Percentiles rank a stretch among this genome's conserved stretches.
Evolutionary conservation across 768 basidiomycete genomes (phyloP).

Genomic region (Lentinula guzmanii): DNA sequence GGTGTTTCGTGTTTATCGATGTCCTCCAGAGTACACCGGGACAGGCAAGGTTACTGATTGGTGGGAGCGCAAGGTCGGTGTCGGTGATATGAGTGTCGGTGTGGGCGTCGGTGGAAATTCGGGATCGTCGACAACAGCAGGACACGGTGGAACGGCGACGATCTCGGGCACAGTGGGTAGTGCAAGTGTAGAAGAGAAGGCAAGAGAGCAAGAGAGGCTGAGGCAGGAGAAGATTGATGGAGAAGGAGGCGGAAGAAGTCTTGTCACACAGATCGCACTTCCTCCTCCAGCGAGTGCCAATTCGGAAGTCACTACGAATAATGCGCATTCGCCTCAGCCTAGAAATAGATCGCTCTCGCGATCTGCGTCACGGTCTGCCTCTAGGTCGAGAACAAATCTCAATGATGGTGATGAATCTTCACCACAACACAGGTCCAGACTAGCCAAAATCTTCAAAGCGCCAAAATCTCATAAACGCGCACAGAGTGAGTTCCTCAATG

Average conservation of each 20-base stretch:
- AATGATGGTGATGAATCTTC: not conserved
- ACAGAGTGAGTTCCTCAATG: constrained; percentile 30
- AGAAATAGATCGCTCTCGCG: constrained; percentile 12
- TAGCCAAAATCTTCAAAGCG: constrained; percentile 35
- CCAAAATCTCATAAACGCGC: constrained; percentile 30
- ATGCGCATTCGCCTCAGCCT: constrained; percentile 11
- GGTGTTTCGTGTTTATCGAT: constrained; percentile 71
- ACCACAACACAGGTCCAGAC: not conserved
- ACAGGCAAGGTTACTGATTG: constrained; percentile 58
- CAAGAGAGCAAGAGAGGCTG: not conserved
- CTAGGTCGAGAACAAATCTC: constrained; percentile 5
- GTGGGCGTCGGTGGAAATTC: constrained; percentile 10
- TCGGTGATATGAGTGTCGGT: constrained; percentile 46
- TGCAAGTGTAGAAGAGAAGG: not conserved
- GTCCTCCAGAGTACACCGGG: constrained; percentile 32
- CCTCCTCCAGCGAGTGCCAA: not conserved
- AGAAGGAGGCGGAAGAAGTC: not conserved
- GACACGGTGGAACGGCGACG: not conserved
- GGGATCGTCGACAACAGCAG: constrained; percentile 6
- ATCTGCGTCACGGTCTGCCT: constrained; percentile 36
- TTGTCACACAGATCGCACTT: constrained; percentile 1
- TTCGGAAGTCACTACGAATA: not conserved
- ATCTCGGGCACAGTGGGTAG: not conserved
- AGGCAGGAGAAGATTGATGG: constrained; percentile 2
- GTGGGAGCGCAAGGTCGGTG: constrained; percentile 77